Evolutionary conservation across 148 eudicot species (phyloP).

Genomic region (Nepenthes mirabilis): DNA sequence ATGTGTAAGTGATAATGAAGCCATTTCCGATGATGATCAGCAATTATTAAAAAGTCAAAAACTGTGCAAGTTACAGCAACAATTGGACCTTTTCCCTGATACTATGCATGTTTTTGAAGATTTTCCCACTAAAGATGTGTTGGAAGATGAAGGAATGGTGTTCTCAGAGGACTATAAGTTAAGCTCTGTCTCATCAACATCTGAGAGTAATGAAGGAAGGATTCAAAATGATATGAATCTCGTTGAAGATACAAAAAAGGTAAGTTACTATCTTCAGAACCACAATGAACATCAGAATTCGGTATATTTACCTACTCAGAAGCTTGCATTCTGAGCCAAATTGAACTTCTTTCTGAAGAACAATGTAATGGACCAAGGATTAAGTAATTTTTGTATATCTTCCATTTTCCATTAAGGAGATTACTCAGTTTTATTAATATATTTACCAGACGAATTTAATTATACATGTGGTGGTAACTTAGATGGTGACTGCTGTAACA

Average conservation of each 20-base stretch:
- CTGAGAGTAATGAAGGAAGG: conserved; percentile 13
- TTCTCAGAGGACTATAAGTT: conserved; percentile 11
- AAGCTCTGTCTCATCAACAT: conserved; percentile 12
- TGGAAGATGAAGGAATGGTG: conserved; percentile 12
- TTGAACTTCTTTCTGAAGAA: no score
- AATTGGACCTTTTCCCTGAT: conserved; percentile 21
- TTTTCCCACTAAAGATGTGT: conserved; percentile 7
- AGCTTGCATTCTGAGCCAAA: no score
- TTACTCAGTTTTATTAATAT: no score
- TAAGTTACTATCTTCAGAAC: conserved; percentile 11
- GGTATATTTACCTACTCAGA: not conserved
- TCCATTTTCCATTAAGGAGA: no score
- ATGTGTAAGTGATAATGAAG: conserved; percentile 5
- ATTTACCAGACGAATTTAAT: no score
- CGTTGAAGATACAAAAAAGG: conserved; percentile 37
- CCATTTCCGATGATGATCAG: conserved; percentile 8
- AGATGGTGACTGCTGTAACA: no score
- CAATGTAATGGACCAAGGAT: no score
- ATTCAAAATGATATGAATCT: conserved; percentile 15
- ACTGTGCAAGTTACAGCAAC: conserved; percentile 5
- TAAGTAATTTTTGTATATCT: no score
- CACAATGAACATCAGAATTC: not conserved
- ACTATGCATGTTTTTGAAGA: conserved; percentile 13
- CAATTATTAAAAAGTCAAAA: conserved; percentile 6
- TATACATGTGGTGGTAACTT: no score